Conservation (phyloP, 441 rosid genomes). For the Arabidopsis hybrid region DNA sequence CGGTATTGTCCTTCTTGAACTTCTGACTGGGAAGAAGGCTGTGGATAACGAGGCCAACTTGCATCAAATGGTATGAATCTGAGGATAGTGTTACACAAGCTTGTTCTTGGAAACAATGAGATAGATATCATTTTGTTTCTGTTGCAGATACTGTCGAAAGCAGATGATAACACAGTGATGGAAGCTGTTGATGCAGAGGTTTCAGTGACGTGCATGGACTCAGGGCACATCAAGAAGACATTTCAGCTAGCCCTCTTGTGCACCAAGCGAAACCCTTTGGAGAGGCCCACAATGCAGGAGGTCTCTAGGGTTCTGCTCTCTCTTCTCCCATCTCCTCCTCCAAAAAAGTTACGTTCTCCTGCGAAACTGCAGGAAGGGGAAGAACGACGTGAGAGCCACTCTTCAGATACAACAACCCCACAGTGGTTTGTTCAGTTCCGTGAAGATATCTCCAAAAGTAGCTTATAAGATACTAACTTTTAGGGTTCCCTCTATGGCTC, state of each 20-base stretch:
- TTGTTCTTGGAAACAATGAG: slow-evolving; percentile 3
- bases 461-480: slow-evolving; percentile 44
- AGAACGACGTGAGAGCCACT: slow-evolving; percentile 44
- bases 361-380: slow-evolving; percentile 42
- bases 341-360: slow-evolving; percentile 51
- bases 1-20: slow-evolving; percentile 92
- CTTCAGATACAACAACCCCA: slow-evolving; percentile 36
- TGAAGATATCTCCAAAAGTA: slow-evolving; percentile 73
- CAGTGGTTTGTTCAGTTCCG: slow-evolving; percentile 78
- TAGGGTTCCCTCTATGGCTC: background rate
- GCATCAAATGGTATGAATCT: slow-evolving; percentile 77
- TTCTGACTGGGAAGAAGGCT: slow-evolving; percentile 93
- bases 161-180: slow-evolving; percentile 83
- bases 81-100: background rate
- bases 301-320: slow-evolving; percentile 76
- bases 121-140: background rate
- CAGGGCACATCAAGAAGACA: slow-evolving; percentile 66
- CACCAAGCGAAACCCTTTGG: slow-evolving; percentile 71
- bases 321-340: slow-evolving; percentile 60
- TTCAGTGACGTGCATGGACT: slow-evolving; percentile 75
- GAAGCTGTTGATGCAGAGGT: slow-evolving; percentile 91
- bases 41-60: slow-evolving; percentile 89
- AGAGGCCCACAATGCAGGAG: slow-evolving; percentile 91
- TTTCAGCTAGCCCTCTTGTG: slow-evolving; percentile 86
- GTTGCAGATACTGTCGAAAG: slow-evolving; percentile 66